Conservation (phyloP, 495 filamentous ascomycete species). For the Aspergillus biplanus region DNA sequence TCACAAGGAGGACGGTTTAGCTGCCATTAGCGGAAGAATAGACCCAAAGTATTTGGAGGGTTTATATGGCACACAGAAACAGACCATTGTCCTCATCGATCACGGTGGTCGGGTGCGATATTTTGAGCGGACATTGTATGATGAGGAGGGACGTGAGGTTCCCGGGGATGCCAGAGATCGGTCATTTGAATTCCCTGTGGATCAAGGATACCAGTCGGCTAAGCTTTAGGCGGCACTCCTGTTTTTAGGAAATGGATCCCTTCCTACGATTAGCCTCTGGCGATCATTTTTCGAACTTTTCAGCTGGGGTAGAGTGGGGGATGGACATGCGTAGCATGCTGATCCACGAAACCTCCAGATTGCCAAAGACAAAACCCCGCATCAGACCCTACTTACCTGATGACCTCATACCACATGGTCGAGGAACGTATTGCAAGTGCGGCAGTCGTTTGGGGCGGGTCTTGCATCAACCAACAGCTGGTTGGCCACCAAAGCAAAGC, state of each 20-base stretch:
- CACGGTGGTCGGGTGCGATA: constrained; percentile 72
- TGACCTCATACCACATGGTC: constrained; percentile 24
- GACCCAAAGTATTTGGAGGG: constrained; percentile 17
- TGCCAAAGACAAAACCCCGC: neutral
- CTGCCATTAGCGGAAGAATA: constrained; percentile 42
- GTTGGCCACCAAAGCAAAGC: neutral
- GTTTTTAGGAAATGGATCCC: neutral
- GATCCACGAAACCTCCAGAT: too few relatives aligned
- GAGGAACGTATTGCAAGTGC: neutral
- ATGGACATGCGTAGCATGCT: too few relatives aligned
- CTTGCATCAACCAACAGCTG: neutral
- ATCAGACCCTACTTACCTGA: neutral
- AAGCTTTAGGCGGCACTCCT: neutral
- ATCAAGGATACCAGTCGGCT: constrained; percentile 23
- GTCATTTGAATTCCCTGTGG: constrained; percentile 65
- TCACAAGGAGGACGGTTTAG: constrained; percentile 45
- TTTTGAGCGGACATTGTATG: constrained; percentile 73
- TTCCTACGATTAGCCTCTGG: too few relatives aligned
- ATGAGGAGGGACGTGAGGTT: constrained; percentile 33
- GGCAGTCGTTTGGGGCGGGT: neutral
- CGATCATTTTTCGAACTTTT: neutral
- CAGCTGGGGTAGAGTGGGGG: neutral
- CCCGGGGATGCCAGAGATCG: constrained; percentile 49
- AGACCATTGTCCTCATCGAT: constrained; percentile 76
- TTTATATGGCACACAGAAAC: constrained; percentile 80